Evolutionary conservation across 441 rosid genomes (phyloP).

Genomic region (Adansonia madagascariensis): DNA sequence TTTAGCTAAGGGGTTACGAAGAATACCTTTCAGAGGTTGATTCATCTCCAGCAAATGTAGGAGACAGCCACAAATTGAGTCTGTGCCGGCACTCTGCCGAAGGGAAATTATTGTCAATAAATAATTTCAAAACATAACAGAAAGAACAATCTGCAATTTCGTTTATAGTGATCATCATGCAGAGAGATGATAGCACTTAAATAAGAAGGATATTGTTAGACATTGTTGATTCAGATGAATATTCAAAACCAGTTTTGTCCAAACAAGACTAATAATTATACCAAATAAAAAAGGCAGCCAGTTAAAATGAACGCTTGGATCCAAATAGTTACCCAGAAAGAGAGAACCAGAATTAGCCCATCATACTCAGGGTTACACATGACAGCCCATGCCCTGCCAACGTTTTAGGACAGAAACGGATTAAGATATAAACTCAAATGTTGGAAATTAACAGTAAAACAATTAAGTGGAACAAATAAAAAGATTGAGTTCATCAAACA

Average conservation of each 20-base stretch:
- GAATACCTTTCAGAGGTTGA: conserved; percentile 53
- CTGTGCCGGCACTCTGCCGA: conserved; percentile 90
- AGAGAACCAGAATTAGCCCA: conserved; percentile 76
- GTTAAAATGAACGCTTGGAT: conserved; percentile 5
- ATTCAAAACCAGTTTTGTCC: not conserved
- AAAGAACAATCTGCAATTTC: not conserved
- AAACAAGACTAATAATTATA: not conserved
- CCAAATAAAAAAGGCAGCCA: not conserved
- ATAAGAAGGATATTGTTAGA: conserved; percentile 12
- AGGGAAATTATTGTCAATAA: conserved; percentile 32
- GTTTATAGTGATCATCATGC: not conserved
- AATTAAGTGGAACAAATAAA: not conserved
- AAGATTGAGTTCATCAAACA: conserved; percentile 20
- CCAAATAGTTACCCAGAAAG: conserved; percentile 33
- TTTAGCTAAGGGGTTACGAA: conserved; percentile 1
- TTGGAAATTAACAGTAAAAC: conserved; percentile 24
- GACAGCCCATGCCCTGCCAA: conserved; percentile 93
- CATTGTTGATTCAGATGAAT: conserved; percentile 19
- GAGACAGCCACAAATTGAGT: conserved; percentile 84
- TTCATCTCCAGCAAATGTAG: conserved; percentile 52
- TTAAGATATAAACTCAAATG: conserved; percentile 26
- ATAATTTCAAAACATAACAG: conserved; percentile 24
- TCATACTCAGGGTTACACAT: conserved; percentile 83
- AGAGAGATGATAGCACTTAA: not conserved
- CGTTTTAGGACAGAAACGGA: conserved; percentile 20